Evolutionary conservation across 2,329 filamentous ascomycete genomes (phyloP), one percentile per base, ranked within the genome.

Genomic region (Dactylellina sp.): DNA sequence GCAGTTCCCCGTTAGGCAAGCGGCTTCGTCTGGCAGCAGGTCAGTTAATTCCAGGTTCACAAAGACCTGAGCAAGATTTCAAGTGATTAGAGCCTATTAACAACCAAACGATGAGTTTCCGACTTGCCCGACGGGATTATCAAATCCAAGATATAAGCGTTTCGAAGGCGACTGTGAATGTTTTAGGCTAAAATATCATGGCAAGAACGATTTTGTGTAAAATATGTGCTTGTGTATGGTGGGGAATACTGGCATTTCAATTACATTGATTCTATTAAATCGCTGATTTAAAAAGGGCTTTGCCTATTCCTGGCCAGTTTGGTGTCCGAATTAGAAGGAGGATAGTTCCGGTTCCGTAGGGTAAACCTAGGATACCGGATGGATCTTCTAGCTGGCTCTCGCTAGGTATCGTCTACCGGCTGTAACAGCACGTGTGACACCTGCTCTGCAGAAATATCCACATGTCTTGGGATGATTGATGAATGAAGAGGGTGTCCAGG

Each of bases 81-180:
- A n/a, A n/a, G n/a, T n/a, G n/a, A n/a, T n/a, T 60, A 60, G 25
- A 60, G 55, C 44, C 63, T 68, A 53, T 60, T 60, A 59, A 56
- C 20, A 24, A 47, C 46, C 28, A n/a, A 46, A n/a, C n/a, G 22
- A 28, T 6, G 39, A 18, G 44, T 44, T 72, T 72, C 68, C 68
- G 68, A 65, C 46, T 57, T 42, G 60, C 28, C 68, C 68, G 68
- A 55, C 68, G 68, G 68, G 53, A 65, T 47, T 72, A 53, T 65
- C 44, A 44, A 64, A 60, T 37, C 40, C 46, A 49, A 65, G 49
- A 65, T 65, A 28, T 61, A 55, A 65, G 49, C 18, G 68, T 61
- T 65, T 72, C 46, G 55, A 50, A 18, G 11, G 28, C 44, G 22
- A 46, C 42, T 62, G 7, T 55, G 7, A 1, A 4, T 28, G 25